These are phyloP conservation scores for Caulochytrium protostelioides DNA, from an alignment of 371 early-diverging fungal species.

Conservation along the genomic window DNA sequence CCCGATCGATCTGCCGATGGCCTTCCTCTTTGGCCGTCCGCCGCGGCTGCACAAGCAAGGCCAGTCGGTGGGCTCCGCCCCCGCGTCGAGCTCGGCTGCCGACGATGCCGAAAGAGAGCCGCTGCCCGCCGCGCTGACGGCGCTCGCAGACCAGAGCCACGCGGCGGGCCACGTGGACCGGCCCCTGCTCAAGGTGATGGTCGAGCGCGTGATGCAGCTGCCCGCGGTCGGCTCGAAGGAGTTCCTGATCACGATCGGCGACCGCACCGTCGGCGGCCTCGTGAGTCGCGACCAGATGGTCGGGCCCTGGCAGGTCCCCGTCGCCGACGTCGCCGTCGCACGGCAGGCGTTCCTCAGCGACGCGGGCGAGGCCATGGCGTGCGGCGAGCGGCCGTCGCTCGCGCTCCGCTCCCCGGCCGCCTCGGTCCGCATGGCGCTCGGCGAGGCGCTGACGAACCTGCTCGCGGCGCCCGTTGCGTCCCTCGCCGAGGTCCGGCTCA, in stretches of 20 bases:
- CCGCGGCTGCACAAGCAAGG: conserved; percentile 71
- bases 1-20: conserved; percentile 86
- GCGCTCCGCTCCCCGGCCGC: conserved; percentile 68
- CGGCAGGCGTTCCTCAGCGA: conserved; percentile 50
- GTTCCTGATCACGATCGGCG: conserved; percentile 91
- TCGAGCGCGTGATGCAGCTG: conserved; percentile 54
- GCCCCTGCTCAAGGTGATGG: neutral
- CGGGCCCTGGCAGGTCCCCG: conserved; percentile 91
- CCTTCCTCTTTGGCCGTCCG: conserved; percentile 80
- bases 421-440: conserved; percentile 86
- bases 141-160: conserved; percentile 39
- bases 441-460: conserved; percentile 71
- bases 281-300: conserved; percentile 91
- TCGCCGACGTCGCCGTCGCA: conserved; percentile 86
- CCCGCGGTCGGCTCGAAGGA: conserved; percentile 78
- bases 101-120: conserved; percentile 2
- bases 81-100: conserved; percentile 38
- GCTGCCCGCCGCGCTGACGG: conserved; percentile 31
- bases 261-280: conserved; percentile 79
- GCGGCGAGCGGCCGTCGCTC: conserved; percentile 83
- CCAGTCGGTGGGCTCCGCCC: conserved; percentile 24
- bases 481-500: conserved; percentile 51
- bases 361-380: conserved; percentile 87
- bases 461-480: conserved; percentile 60
- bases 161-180: neutral